Percentiles rank a stretch among this genome's conserved stretches.
phyloP scores from a whole-genome alignment of 164 flowering plant genomes.

The Chimonanthus praecox region DNA sequence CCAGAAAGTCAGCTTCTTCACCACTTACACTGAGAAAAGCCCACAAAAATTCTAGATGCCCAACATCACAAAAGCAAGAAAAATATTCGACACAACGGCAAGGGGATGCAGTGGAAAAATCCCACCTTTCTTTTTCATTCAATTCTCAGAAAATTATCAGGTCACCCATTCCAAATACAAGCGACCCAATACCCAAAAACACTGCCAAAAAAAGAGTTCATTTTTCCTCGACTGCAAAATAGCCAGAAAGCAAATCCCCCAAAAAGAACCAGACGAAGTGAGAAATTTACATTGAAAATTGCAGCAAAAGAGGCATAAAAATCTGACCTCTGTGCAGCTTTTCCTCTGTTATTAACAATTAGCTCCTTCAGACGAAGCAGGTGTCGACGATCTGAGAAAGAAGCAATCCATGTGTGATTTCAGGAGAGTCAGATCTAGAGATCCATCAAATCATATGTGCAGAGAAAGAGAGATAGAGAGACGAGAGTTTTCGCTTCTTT shows the following conservation, averaged over 20 bases:
- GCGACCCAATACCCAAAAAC: neutral
- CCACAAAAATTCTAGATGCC: neutral
- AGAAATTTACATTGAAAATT: neutral
- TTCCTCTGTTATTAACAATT: neutral
- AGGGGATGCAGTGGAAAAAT: neutral
- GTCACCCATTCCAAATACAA: neutral
- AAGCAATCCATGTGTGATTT: conserved; percentile 21
- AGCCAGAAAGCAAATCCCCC: neutral
- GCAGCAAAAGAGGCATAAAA: neutral
- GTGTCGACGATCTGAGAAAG: conserved; percentile 17
- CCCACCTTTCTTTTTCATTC: neutral
- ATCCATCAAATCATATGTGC: conserved; percentile 17
- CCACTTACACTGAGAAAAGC: conserved; percentile 5
- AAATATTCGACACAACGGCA: neutral
- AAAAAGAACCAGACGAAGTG: neutral
- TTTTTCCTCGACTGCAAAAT: neutral
- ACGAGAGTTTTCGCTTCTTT: neutral
- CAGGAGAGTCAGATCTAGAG: conserved; percentile 29
- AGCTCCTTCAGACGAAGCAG: neutral
- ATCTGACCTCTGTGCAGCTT: conserved; percentile 13
- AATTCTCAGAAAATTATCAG: neutral
- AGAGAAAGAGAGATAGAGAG: neutral
- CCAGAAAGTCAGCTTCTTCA: neutral
- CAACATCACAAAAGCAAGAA: conserved; percentile 1
- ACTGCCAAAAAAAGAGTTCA: neutral